A percentile compares a stretch with the other conserved stretches of the same genome.
Evolutionary conservation across 2,329 filamentous ascomycete genomes (phyloP).

Genomic region (Camillea tinctor): DNA sequence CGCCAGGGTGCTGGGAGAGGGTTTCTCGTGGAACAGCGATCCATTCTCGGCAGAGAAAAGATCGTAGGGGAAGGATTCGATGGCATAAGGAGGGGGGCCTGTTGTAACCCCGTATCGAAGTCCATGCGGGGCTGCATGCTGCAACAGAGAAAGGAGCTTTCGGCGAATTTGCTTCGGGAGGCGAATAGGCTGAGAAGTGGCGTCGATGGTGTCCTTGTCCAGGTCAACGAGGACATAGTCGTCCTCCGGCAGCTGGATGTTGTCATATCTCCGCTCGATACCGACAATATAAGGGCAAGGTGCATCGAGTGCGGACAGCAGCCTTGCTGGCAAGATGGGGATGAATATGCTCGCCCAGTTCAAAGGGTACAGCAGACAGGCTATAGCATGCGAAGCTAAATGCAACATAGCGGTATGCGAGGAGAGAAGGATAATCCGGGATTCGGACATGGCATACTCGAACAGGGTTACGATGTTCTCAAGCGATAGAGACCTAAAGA

Average conservation of each 20-base stretch:
- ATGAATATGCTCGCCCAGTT: constrained; percentile 96
- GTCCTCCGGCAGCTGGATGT: constrained; percentile 83
- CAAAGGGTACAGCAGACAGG: constrained; percentile 82
- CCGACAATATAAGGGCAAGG: constrained; percentile 97
- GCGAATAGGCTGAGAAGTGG: constrained; percentile 71
- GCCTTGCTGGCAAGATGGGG: constrained; percentile 79
- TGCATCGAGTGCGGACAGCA: constrained; percentile 88
- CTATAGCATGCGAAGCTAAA: constrained; percentile 83
- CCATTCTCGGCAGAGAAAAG: constrained; percentile 85
- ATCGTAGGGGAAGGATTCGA: constrained; percentile 90
- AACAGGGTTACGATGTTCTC: constrained; percentile 91
- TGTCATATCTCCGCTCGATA: constrained; percentile 88
- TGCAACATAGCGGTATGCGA: constrained; percentile 97
- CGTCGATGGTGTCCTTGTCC: constrained; percentile 86
- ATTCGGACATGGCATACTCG: constrained; percentile 90
- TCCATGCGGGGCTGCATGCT: constrained; percentile 87
- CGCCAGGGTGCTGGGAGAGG: constrained; percentile 70
- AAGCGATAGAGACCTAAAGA: constrained; percentile 86
- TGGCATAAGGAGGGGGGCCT: constrained; percentile 89
- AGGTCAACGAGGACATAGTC: constrained; percentile 95
- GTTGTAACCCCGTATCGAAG: constrained; percentile 79
- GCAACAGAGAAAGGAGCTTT: constrained; percentile 84
- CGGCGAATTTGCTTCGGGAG: constrained; percentile 86
- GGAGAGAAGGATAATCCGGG: constrained; percentile 92
- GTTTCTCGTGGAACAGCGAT: constrained; percentile 71